These are phyloP conservation scores for Polymyxa betae DNA, from an alignment of 208 protist genomes.

Conservation along the genomic window DNA sequence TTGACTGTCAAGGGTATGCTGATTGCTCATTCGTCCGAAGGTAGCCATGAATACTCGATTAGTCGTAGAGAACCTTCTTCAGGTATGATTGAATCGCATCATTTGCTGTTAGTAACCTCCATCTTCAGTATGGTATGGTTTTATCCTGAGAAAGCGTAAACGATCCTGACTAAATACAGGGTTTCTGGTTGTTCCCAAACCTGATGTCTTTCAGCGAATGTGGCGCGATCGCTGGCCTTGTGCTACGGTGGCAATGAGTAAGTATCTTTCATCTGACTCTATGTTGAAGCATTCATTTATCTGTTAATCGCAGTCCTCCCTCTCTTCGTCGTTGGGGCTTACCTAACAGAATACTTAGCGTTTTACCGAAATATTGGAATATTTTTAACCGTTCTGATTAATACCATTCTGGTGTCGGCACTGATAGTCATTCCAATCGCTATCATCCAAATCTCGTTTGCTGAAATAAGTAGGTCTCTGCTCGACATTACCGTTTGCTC, in stretches of 20 bases:
- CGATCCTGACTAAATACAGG: not conserved
- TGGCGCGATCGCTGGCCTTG: constrained; percentile 32
- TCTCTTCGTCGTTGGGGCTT: not conserved
- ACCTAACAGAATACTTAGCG: not conserved
- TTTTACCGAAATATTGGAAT: not conserved
- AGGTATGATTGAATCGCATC: not conserved
- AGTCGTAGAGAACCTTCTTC: constrained; percentile 23
- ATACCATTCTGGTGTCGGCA: not conserved
- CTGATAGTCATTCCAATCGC: not conserved
- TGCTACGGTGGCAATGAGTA: not conserved
- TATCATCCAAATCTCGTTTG: constrained; percentile 23
- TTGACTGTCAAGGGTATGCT: not conserved
- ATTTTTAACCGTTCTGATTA: not conserved
- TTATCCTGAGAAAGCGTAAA: not conserved
- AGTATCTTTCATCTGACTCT: not conserved
- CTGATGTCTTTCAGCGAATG: not conserved
- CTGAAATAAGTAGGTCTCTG: constrained; percentile 5
- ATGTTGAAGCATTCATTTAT: not conserved
- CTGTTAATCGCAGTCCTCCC: not conserved
- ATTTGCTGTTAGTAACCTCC: not conserved
- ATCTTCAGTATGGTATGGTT: not conserved
- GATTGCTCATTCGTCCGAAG: not conserved
- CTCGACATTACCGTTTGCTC: not conserved
- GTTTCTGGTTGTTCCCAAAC: not conserved
- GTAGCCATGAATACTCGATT: constrained; percentile 12